phyloP scores from a whole-genome alignment of 306 rosid genomes.

The Cucumis cinereus region DNA sequence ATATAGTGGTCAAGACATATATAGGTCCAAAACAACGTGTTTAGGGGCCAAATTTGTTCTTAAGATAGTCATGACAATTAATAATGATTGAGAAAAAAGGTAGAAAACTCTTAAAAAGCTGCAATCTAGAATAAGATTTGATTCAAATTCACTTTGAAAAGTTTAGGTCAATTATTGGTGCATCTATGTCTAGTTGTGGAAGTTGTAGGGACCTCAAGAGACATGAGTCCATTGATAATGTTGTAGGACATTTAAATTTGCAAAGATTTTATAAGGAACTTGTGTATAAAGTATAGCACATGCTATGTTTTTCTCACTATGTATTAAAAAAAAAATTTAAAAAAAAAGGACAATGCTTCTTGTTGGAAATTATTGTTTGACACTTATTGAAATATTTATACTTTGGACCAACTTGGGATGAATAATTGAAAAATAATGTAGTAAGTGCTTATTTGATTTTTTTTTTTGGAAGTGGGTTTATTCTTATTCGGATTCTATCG shows the following conservation, averaged over 20 bases:
- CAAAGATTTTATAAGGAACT: background rate
- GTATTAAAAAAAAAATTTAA: background rate
- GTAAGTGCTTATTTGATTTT: background rate
- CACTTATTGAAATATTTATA: background rate
- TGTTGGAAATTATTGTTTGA: background rate
- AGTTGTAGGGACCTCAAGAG: background rate
- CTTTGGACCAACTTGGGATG: background rate
- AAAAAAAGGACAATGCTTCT: background rate
- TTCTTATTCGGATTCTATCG: too few relatives aligned
- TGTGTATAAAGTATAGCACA: conserved; percentile 2
- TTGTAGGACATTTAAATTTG: background rate
- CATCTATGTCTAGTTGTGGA: background rate
- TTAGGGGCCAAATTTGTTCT: background rate
- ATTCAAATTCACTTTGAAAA: background rate
- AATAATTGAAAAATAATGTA: background rate
- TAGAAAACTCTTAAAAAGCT: background rate
- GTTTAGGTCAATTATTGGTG: conserved; percentile 1
- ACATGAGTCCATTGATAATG: background rate
- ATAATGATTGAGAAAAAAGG: background rate
- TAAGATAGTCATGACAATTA: background rate
- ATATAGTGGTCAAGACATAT: background rate
- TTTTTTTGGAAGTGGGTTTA: too few relatives aligned
- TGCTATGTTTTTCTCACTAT: background rate
- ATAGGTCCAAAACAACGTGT: background rate
- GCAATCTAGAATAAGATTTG: background rate